Conservation (phyloP, 2,329 filamentous ascomycete species). For the Hypoxylon sp. region DNA sequence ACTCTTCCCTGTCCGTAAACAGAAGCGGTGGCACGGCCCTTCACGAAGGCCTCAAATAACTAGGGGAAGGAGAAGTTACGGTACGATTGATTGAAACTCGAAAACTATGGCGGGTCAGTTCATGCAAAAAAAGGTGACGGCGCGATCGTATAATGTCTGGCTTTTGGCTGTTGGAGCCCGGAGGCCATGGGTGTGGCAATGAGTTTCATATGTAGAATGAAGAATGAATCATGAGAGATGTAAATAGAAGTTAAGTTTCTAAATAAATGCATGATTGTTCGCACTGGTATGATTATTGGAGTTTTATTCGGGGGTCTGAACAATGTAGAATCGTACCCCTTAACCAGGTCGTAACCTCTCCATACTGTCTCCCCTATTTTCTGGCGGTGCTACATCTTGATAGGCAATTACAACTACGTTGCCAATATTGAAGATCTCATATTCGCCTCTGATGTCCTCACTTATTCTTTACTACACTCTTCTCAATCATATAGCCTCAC, state of each 20-base stretch:
- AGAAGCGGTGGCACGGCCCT: constrained; percentile 45
- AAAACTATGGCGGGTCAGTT: not conserved
- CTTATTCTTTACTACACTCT: too few species aligned
- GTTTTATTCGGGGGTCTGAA: not conserved
- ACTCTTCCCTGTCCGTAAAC: constrained; percentile 41
- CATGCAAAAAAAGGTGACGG: constrained; percentile 15
- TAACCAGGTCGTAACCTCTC: not conserved
- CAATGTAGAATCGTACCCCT: not conserved
- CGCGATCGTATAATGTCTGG: constrained; percentile 13
- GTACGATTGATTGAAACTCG: constrained; percentile 39
- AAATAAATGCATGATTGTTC: constrained; percentile 3
- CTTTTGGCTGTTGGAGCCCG: constrained; percentile 9
- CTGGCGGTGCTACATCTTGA: too few species aligned
- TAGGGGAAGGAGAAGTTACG: constrained; percentile 39
- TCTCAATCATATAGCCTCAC: too few species aligned
- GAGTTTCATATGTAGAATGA: constrained; percentile 43
- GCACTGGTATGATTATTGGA: not conserved
- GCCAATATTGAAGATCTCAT: too few species aligned
- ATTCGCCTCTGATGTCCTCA: too few species aligned
- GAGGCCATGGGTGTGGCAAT: constrained; percentile 20
- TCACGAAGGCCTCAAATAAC: constrained; percentile 40
- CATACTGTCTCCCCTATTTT: too few species aligned
- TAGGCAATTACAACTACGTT: too few species aligned
- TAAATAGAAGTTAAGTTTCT: constrained; percentile 15
- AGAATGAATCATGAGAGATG: constrained; percentile 43